These are phyloP conservation scores for Rauvolfia tetraphylla DNA, from an alignment of 257 asterid species.

Conservation along the genomic window DNA sequence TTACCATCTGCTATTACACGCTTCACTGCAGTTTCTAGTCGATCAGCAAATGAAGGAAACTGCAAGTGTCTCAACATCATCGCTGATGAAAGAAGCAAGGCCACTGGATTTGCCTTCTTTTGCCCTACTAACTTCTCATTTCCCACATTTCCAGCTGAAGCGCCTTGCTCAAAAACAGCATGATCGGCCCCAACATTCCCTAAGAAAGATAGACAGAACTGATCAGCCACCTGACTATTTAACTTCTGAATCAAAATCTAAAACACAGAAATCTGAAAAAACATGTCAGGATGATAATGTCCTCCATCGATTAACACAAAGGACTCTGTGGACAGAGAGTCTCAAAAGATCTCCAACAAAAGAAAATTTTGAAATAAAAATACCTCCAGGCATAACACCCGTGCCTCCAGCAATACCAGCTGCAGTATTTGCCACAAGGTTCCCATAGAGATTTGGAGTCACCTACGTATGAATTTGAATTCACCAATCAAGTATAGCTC, in stretches of 20 bases:
- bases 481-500: slow-evolving; percentile 1
- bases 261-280: not conserved
- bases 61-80: slow-evolving; percentile 98
- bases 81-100: slow-evolving; percentile 86
- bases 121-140: slow-evolving; percentile 55
- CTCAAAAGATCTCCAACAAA: not conserved
- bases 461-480: slow-evolving; percentile 45
- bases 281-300: not conserved
- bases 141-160: slow-evolving; percentile 97
- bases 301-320: not conserved
- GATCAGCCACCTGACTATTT: not conserved
- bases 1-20: slow-evolving; percentile 66
- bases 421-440: slow-evolving; percentile 81
- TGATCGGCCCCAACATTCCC: slow-evolving; percentile 96
- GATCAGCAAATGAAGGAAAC: slow-evolving; percentile 92
- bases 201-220: slow-evolving; percentile 25
- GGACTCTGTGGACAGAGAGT: not conserved
- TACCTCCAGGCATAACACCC: slow-evolving; percentile 98
- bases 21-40: slow-evolving; percentile 84
- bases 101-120: slow-evolving; percentile 88
- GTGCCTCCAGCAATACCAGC: slow-evolving; percentile 99
- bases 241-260: not conserved
- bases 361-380: slow-evolving; percentile 10
- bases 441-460: slow-evolving; percentile 95
- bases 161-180: slow-evolving; percentile 97